These are phyloP conservation scores for Termitomyces sp. DNA, from an alignment of 768 basidiomycete species.

Conservation along the genomic window DNA sequence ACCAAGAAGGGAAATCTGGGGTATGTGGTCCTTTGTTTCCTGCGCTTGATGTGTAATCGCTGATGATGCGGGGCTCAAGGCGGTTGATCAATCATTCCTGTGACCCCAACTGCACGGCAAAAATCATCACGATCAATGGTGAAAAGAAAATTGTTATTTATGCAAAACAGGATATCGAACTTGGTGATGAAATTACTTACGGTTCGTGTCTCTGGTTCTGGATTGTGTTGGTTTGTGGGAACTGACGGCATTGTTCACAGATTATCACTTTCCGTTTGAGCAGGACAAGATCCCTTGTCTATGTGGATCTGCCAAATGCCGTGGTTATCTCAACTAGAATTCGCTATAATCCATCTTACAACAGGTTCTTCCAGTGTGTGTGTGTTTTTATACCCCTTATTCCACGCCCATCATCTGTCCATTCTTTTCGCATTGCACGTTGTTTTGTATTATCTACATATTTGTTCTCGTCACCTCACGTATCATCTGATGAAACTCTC, in stretches of 20 bases:
- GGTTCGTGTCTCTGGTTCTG: constrained; percentile 45
- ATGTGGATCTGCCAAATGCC: constrained; percentile 87
- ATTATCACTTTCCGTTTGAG: constrained; percentile 99
- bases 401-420: constrained; percentile 8
- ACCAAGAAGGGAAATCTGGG: constrained; percentile 99
- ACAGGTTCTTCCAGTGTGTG: constrained; percentile 11
- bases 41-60: constrained; percentile 1
- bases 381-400: constrained; percentile 5
- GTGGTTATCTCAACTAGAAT: constrained; percentile 92
- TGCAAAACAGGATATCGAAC: constrained; percentile 92
- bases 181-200: constrained; percentile 98
- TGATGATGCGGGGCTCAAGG: constrained; percentile 34
- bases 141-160: constrained; percentile 99
- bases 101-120: constrained; percentile 89
- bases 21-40: constrained; percentile 51
- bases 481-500: constrained; percentile 4
- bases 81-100: constrained; percentile 99
- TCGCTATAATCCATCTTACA: not conserved
- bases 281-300: constrained; percentile 96
- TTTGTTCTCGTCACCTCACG: constrained; percentile 6
- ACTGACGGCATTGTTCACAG: constrained; percentile 32
- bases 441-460: constrained; percentile 17
- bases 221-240: not conserved
- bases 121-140: constrained; percentile 86
- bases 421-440: constrained; percentile 14